Evolutionary conservation across 305 asterid species (phyloP).

Genomic region (Plantago coronopus): DNA sequence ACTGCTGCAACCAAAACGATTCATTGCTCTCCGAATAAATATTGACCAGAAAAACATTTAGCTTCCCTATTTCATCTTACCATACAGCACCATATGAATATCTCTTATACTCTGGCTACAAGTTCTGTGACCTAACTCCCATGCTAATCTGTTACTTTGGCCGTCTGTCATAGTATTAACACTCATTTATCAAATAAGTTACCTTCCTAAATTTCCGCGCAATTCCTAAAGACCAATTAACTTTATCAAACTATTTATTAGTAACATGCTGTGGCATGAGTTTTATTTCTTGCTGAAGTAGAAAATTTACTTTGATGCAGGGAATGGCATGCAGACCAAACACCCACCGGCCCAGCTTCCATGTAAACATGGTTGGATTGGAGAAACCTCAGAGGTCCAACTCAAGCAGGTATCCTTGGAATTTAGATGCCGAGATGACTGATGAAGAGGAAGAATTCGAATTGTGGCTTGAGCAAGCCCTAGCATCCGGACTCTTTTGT

Average conservation of each 20-base stretch:
- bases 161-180: background rate
- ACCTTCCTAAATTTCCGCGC: background rate
- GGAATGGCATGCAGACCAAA: slow-evolving; percentile 98
- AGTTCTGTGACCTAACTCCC: slow-evolving; percentile 1
- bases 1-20: no score
- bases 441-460: slow-evolving; percentile 97
- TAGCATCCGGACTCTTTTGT: slow-evolving; percentile 89
- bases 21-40: no score
- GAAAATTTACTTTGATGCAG: slow-evolving; percentile 30
- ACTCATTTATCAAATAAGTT: background rate
- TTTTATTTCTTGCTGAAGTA: slow-evolving; percentile 8
- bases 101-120: slow-evolving; percentile 2
- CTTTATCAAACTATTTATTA: no score
- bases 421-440: slow-evolving; percentile 90
- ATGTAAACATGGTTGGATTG: slow-evolving; percentile 96
- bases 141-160: background rate
- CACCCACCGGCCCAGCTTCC: slow-evolving; percentile 97
- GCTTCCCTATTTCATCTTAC: background rate
- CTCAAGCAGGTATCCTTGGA: slow-evolving; percentile 93
- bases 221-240: no score
- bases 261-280: no score
- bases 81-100: background rate
- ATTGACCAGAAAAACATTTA: no score
- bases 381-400: slow-evolving; percentile 70
- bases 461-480: slow-evolving; percentile 94